Evolutionary conservation across 257 asterid genomes (phyloP).

Genomic region (Solanum pinnatisectum): DNA sequence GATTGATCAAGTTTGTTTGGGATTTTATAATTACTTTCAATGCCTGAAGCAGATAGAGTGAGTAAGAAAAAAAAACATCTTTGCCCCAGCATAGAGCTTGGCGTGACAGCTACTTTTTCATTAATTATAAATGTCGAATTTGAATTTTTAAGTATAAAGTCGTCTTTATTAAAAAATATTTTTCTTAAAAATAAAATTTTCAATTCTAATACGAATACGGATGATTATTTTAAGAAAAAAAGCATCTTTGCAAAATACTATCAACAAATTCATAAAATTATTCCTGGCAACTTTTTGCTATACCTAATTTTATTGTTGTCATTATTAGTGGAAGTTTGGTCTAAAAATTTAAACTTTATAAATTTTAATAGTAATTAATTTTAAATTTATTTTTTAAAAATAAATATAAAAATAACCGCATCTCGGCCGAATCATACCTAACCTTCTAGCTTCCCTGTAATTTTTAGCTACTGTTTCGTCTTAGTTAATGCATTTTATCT

Average conservation of each 20-base stretch:
- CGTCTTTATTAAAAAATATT: rapidly evolving
- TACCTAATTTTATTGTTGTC: background rate
- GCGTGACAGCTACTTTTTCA: no score
- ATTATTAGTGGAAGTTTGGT: background rate
- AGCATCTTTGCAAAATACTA: background rate
- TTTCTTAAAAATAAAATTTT: no score
- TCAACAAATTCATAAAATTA: background rate
- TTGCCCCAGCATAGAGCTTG: no score
- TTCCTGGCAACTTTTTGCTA: background rate
- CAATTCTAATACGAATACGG: no score
- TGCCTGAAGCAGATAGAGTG: background rate
- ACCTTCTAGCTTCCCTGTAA: background rate
- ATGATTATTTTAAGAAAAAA: background rate
- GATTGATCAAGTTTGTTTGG: background rate
- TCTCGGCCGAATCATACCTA: background rate
- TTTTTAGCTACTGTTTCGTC: background rate
- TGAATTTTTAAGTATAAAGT: no score
- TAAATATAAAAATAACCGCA: no score
- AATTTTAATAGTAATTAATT: no score
- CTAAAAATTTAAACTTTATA: background rate
- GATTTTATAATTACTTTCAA: background rate
- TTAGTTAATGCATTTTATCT: no score
- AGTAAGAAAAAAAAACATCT: no score
- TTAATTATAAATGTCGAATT: no score
- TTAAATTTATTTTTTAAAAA: no score